Conservation (phyloP, 805 yeast genomes). For the Priceomyces carsonii region DNA sequence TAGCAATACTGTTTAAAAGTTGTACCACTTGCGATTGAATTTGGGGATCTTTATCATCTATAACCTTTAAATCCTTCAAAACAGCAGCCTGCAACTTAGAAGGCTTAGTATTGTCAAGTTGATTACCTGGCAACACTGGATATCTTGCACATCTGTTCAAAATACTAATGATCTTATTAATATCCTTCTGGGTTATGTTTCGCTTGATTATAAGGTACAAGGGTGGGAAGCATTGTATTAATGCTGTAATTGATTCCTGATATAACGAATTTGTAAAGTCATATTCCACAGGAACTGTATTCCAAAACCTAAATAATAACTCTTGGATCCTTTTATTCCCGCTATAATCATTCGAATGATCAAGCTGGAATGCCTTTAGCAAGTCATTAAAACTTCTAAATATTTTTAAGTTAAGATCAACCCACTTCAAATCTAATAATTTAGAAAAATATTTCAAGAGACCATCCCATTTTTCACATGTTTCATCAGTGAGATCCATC, state of each 20-base stretch:
- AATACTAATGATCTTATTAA: constrained; percentile 54
- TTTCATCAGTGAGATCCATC: constrained; percentile 27
- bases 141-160: constrained; percentile 69
- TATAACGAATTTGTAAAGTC: constrained; percentile 47
- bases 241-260: constrained; percentile 60
- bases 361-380: constrained; percentile 31
- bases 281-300: constrained; percentile 37
- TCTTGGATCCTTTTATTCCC: constrained; percentile 22
- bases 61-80: constrained; percentile 45
- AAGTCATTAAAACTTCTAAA: constrained; percentile 56
- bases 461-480: constrained; percentile 52
- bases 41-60: constrained; percentile 27
- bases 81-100: constrained; percentile 67
- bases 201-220: constrained; percentile 41
- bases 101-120: constrained; percentile 49
- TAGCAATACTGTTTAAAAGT: constrained; percentile 53
- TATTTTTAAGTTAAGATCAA: constrained; percentile 55
- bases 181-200: constrained; percentile 31
- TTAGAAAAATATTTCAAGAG: constrained; percentile 51
- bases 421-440: constrained; percentile 41
- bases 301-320: constrained; percentile 54
- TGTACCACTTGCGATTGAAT: constrained; percentile 49
- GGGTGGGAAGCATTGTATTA: constrained; percentile 53
- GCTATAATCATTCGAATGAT: constrained; percentile 4
- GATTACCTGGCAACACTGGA: constrained; percentile 65